Conservation (phyloP, 768 basidiomycete genomes). For the Lactifluus volemus region DNA sequence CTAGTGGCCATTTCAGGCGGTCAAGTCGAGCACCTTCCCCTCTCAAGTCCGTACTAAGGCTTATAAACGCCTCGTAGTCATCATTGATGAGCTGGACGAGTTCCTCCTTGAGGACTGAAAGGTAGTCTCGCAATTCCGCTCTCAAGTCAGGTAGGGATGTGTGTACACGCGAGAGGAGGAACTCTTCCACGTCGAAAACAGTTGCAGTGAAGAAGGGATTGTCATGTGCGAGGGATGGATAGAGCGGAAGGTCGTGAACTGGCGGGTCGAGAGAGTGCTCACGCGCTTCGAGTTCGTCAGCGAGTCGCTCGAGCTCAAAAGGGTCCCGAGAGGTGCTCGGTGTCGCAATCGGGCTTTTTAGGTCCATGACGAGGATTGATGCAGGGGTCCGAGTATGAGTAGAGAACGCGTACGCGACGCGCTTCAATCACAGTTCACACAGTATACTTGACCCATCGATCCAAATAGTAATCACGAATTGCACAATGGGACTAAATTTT, state of each 20-base stretch:
- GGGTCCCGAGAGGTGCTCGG: conserved; percentile 35
- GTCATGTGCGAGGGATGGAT: conserved; percentile 68
- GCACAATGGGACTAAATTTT: background rate
- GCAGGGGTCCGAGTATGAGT: background rate
- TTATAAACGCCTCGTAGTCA: conserved; percentile 97
- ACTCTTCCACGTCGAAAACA: conserved; percentile 74
- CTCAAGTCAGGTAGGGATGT: conserved; percentile 84
- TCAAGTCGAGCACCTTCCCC: conserved; percentile 73
- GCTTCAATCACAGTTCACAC: background rate
- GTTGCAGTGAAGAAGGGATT: conserved; percentile 63
- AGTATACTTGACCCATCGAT: background rate
- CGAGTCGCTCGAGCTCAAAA: conserved; percentile 61
- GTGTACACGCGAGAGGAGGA: conserved; percentile 79
- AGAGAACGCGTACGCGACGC: background rate
- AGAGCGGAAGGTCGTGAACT: conserved; percentile 47
- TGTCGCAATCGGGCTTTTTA: conserved; percentile 4
- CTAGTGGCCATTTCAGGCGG: conserved; percentile 60
- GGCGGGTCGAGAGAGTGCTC: conserved; percentile 30
- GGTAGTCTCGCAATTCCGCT: conserved; percentile 78
- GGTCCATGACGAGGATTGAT: background rate
- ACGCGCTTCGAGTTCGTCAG: conserved; percentile 57
- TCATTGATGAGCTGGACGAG: conserved; percentile 93
- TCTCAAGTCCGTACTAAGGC: conserved; percentile 83
- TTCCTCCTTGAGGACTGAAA: conserved; percentile 80
- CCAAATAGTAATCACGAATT: background rate